These are phyloP conservation scores for Rhizopogon rudus DNA, from an alignment of 768 basidiomycete species.

Conservation along the genomic window DNA sequence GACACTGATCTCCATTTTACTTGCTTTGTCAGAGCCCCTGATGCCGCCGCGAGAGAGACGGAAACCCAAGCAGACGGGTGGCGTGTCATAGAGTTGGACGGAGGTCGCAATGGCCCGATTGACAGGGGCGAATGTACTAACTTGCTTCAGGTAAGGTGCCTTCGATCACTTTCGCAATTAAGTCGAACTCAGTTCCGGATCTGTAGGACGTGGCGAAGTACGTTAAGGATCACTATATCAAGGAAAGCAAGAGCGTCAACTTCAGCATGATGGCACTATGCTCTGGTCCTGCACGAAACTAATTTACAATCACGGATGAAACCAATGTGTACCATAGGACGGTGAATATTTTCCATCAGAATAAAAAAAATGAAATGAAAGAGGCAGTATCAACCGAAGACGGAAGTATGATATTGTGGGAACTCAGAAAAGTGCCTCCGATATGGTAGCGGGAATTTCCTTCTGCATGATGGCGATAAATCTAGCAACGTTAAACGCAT, in stretches of 20 bases:
- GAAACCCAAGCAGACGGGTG: conserved; percentile 18
- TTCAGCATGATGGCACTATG: conserved; percentile 49
- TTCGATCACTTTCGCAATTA: neutral
- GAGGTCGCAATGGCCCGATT: conserved; percentile 69
- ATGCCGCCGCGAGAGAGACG: conserved; percentile 18
- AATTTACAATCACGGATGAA: neutral
- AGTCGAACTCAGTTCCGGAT: neutral
- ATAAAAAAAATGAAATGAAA: neutral
- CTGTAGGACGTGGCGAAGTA: conserved; percentile 41
- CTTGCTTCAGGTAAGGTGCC: conserved; percentile 46
- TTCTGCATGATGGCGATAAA: conserved; percentile 26
- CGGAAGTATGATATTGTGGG: neutral
- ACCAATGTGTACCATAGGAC: neutral
- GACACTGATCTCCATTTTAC: conserved; percentile 84
- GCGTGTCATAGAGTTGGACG: conserved; percentile 83
- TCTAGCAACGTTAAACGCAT: conserved; percentile 25
- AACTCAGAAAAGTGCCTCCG: conserved; percentile 19
- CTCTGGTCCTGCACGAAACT: conserved; percentile 15
- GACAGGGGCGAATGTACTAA: conserved; percentile 66
- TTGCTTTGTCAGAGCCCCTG: conserved; percentile 73
- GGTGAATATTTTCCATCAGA: neutral
- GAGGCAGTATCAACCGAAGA: neutral
- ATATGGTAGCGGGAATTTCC: conserved; percentile 26
- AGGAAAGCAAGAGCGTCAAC: conserved; percentile 30
- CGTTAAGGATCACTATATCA: conserved; percentile 39